A percentile compares a stretch with the other conserved stretches of the same genome.
These are phyloP conservation scores for Eucalyptus lansdowneana DNA, from an alignment of 345 rosid species.

Conservation along the genomic window DNA sequence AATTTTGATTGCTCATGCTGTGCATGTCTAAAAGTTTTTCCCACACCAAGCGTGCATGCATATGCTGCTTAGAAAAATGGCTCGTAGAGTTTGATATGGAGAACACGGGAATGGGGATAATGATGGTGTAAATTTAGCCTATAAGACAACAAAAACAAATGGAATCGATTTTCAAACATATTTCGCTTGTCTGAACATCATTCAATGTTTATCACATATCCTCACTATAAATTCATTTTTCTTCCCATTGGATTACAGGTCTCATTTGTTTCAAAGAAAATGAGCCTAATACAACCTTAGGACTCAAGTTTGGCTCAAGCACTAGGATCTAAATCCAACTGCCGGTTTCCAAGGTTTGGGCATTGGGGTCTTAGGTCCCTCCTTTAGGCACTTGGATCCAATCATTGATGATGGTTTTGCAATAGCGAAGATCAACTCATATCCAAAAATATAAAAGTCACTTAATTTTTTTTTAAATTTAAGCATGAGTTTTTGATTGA, in stretches of 20 bases:
- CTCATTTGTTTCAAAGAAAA: neutral
- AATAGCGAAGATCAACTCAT: neutral
- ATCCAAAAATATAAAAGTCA: too few relatives aligned
- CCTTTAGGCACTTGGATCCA: rapidly evolving
- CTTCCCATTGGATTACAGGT: neutral
- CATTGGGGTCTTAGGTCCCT: neutral
- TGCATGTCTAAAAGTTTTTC: neutral
- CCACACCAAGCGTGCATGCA: neutral
- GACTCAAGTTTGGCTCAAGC: neutral
- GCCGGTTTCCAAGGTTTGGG: neutral
- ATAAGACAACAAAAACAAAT: neutral
- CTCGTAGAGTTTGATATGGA: neutral
- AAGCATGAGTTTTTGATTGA: neutral
- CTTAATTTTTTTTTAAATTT: too few relatives aligned
- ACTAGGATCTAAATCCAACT: neutral
- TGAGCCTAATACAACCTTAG: neutral
- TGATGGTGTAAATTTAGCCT: neutral
- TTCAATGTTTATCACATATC: neutral
- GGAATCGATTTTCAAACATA: neutral
- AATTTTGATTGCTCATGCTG: neutral
- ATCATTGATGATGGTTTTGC: neutral
- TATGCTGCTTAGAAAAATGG: neutral
- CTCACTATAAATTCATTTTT: neutral
- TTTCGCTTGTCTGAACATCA: neutral
- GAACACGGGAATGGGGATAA: neutral